Evolutionary conservation across 2,329 filamentous ascomycete species (phyloP).

Genomic region (Aplosporella prunicola): DNA sequence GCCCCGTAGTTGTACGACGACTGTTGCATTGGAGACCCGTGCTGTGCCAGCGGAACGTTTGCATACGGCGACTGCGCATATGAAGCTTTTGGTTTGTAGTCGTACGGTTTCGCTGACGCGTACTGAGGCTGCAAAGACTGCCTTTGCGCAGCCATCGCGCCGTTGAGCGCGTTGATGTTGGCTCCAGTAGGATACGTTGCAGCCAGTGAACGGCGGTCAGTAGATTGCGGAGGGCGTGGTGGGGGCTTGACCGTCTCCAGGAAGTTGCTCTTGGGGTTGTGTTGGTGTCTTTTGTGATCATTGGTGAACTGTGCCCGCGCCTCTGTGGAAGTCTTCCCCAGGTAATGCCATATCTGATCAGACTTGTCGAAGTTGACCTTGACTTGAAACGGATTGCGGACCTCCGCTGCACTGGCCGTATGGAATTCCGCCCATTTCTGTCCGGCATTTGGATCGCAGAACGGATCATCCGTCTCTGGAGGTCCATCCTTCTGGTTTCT

Average conservation of each 20-base stretch:
- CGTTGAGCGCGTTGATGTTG: conserved; percentile 10
- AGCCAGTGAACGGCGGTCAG: neutral
- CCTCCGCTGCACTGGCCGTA: conserved; percentile 34
- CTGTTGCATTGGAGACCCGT: neutral
- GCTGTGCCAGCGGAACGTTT: neutral
- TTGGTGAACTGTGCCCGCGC: conserved; percentile 86
- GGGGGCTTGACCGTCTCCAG: conserved; percentile 53
- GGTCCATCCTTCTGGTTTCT: conserved; percentile 42
- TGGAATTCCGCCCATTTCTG: conserved; percentile 61
- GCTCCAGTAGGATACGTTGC: conserved; percentile 5
- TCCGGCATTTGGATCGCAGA: conserved; percentile 35
- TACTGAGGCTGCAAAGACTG: conserved; percentile 7
- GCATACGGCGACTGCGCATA: no score
- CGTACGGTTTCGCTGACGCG: conserved; percentile 4
- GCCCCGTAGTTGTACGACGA: neutral
- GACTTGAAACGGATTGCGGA: conserved; percentile 41
- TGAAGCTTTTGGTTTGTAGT: conserved; percentile 12
- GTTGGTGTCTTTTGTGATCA: conserved; percentile 50
- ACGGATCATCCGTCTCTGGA: conserved; percentile 37
- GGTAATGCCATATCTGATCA: conserved; percentile 78
- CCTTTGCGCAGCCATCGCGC: conserved; percentile 9
- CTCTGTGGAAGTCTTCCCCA: conserved; percentile 79
- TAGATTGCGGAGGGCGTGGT: conserved; percentile 15
- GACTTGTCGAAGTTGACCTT: conserved; percentile 64
- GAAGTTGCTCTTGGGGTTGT: conserved; percentile 64